Percentiles rank a stretch among this genome's conserved stretches.
Evolutionary conservation across 2,329 filamentous ascomycete species (phyloP).

Genomic region (Cordyceps cicadae): DNA sequence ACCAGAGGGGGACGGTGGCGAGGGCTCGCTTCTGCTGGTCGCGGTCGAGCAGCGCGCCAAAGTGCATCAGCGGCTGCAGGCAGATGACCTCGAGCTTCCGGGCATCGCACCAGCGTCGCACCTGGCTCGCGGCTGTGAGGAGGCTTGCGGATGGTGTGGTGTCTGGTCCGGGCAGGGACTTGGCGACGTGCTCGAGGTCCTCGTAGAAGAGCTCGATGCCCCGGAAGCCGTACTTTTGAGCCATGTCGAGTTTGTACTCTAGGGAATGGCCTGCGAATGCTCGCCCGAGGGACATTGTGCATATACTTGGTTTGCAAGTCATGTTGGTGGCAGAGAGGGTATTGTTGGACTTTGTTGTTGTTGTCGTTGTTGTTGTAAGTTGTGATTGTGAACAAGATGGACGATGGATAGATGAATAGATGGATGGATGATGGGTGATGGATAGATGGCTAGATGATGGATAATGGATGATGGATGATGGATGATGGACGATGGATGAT

Average conservation of each 20-base stretch:
- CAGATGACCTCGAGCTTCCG: conserved; percentile 53
- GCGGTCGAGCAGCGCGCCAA: conserved; percentile 63
- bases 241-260: conserved; percentile 58
- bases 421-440: no score
- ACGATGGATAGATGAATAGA: neutral
- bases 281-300: conserved; percentile 68
- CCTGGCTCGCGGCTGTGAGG: conserved; percentile 48
- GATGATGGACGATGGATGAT: neutral
- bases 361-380: neutral
- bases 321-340: neutral
- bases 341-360: neutral
- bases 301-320: conserved; percentile 51
- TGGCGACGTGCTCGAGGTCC: conserved; percentile 57
- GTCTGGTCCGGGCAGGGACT: conserved; percentile 30
- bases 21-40: conserved; percentile 47
- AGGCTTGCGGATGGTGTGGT: conserved; percentile 28
- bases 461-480: no score
- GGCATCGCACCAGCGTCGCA: conserved; percentile 48
- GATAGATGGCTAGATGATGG: no score
- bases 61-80: conserved; percentile 70
- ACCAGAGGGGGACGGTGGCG: conserved; percentile 60
- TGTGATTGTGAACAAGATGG: neutral
- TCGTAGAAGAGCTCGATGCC: conserved; percentile 74
- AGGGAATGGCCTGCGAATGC: conserved; percentile 60
- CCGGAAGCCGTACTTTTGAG: conserved; percentile 53